These are phyloP conservation scores for Kurtzmaniella quercitrusa DNA, from an alignment of 1,139 yeast genomes.

Conservation along the genomic window DNA sequence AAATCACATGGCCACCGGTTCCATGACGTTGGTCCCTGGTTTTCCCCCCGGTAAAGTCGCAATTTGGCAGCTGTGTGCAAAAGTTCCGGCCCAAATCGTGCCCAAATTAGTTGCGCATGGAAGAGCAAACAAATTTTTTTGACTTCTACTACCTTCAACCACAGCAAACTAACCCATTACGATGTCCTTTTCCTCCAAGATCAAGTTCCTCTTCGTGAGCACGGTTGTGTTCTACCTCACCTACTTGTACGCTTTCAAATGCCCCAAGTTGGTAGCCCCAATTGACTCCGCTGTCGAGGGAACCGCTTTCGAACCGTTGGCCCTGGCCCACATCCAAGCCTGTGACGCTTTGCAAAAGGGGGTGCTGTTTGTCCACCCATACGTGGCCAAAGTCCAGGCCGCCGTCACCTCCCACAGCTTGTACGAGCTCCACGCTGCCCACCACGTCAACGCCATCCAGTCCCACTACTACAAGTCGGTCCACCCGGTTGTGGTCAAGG, in stretches of 20 bases:
- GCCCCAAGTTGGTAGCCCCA: conserved; percentile 32
- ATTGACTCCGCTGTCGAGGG: conserved; percentile 23
- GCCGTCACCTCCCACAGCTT: conserved; percentile 25
- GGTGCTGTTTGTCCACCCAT: conserved; percentile 28
- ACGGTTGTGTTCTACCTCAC: conserved; percentile 30
- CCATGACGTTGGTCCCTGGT: neutral
- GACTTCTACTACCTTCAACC: neutral
- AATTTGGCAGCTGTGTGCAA: neutral
- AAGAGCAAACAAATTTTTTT: conserved; percentile 1
- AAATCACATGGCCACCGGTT: neutral
- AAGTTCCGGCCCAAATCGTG: neutral
- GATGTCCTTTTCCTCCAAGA: conserved; percentile 16
- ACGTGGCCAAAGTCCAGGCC: conserved; percentile 23
- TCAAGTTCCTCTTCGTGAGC: conserved; percentile 26
- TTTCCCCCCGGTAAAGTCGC: neutral
- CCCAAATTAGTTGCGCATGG: neutral
- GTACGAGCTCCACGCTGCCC: conserved; percentile 31
- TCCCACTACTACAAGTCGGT: conserved; percentile 18
- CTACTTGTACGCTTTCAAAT: conserved; percentile 40
- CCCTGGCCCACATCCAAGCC: conserved; percentile 29
- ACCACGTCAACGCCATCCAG: conserved; percentile 20
- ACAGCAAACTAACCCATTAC: neutral
- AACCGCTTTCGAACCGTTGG: conserved; percentile 35
- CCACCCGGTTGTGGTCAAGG: conserved; percentile 25
- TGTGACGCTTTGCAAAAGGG: conserved; percentile 34